Evolutionary conservation across 2,329 filamentous ascomycete species (phyloP).

Genomic region (Pyrenochaeta sp.): DNA sequence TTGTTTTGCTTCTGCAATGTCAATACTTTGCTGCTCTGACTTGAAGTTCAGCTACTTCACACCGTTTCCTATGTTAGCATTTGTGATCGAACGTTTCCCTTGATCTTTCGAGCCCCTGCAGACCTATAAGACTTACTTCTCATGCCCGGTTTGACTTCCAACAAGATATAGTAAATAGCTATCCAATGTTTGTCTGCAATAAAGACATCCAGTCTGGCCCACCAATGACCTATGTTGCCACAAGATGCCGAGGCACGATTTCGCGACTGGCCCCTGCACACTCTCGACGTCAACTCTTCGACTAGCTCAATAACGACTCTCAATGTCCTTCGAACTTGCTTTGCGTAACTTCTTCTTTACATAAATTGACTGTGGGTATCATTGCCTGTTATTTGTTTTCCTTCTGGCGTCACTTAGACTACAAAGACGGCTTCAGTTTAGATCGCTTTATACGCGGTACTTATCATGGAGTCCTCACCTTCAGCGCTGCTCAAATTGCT

Average conservation of each 20-base stretch:
- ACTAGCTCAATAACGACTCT: slow-evolving; percentile 10
- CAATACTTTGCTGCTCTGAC: not conserved
- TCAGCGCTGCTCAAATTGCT: slow-evolving; percentile 44
- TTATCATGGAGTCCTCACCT: slow-evolving; percentile 47
- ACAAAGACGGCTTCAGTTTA: not conserved
- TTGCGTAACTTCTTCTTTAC: not conserved
- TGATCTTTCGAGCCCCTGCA: too few relatives aligned
- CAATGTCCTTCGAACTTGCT: not conserved
- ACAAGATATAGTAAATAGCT: too few relatives aligned
- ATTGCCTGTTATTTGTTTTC: too few relatives aligned
- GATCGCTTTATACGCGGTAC: too few relatives aligned
- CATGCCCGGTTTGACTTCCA: too few relatives aligned
- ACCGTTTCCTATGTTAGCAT: too few relatives aligned
- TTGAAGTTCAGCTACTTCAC: not conserved
- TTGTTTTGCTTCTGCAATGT: not conserved
- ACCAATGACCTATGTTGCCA: slow-evolving; percentile 8
- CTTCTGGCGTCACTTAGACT: too few relatives aligned
- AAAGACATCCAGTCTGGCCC: too few relatives aligned
- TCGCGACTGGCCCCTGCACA: slow-evolving; percentile 2
- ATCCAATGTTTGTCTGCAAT: too few relatives aligned
- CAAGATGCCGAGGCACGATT: slow-evolving; percentile 16
- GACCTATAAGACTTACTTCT: too few relatives aligned
- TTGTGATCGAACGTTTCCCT: not conserved
- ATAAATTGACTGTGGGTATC: not conserved
- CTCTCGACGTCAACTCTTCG: slow-evolving; percentile 23